Evolutionary conservation across 1,139 yeast species (phyloP).

Genomic region (Pneumocystis carinii): DNA sequence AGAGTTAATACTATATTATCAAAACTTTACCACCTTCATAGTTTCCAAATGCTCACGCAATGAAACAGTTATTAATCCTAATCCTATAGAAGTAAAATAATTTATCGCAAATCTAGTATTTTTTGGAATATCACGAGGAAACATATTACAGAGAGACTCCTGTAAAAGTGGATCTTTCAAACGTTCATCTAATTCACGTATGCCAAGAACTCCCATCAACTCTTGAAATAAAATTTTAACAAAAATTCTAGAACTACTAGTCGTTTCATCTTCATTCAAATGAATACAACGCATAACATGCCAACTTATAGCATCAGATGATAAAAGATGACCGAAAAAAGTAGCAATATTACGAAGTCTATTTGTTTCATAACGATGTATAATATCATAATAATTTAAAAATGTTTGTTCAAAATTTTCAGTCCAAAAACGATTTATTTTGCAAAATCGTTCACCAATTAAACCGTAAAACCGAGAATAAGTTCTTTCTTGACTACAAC

Average conservation of each 20-base stretch:
- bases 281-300: slow-evolving; percentile 36
- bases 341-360: slow-evolving; percentile 68
- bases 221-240: slow-evolving; percentile 70
- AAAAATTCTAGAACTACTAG: slow-evolving; percentile 67
- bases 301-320: slow-evolving; percentile 59
- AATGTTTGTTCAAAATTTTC: slow-evolving; percentile 40
- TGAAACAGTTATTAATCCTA: slow-evolving; percentile 67
- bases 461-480: slow-evolving; percentile 77
- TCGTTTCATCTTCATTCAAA: slow-evolving; percentile 59
- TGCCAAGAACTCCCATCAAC: slow-evolving; percentile 64
- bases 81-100: slow-evolving; percentile 81
- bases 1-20: background rate
- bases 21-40: background rate
- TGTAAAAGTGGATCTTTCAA: slow-evolving; percentile 33
- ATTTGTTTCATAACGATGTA: slow-evolving; percentile 57
- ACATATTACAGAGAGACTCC: slow-evolving; percentile 22
- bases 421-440: slow-evolving; percentile 41
- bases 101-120: slow-evolving; percentile 75
- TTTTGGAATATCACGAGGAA: slow-evolving; percentile 29
- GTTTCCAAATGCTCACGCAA: slow-evolving; percentile 47
- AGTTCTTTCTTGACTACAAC: slow-evolving; percentile 77
- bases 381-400: slow-evolving; percentile 37
- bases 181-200: slow-evolving; percentile 35
- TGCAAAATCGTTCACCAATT: slow-evolving; percentile 53
- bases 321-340: slow-evolving; percentile 73